Evolutionary conservation across 495 filamentous ascomycete genomes (phyloP), one percentile per base, ranked within the genome.

Genomic region (Daldinia loculata): DNA sequence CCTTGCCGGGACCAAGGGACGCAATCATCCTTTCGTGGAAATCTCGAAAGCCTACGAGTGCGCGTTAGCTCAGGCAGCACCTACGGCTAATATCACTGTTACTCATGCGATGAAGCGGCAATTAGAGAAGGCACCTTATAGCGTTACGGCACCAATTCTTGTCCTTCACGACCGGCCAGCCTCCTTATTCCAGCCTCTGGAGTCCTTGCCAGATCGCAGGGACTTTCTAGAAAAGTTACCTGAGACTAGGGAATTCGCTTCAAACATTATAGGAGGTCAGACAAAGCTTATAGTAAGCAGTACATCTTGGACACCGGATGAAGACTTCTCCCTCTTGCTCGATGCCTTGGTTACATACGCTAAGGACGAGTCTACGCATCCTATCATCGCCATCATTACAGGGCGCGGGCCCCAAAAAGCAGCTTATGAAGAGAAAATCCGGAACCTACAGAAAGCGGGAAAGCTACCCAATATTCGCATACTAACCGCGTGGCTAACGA

Each of bases 231-330:
- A 73, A 7, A 80, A 82, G 2, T 77, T 95, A 8, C 80, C 89
- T 2, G 86, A 88, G 67, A 88, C 91, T 4, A 77, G 75, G 6
- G 79, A 82, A n/a, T 79, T 88, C 39, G 84, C 87, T n/a, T 75
- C 83, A 1, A 74, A 81, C 43, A 81, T 98, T 12, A 59, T 88
- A 22, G 70, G 77, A 8, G 88, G 89, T 1, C 79, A 79, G 4
- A 87, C 84, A 41, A 87, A 81, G 50, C 84, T 98, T 6, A 76
- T 99, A 0, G 91, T 98, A 41, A 97, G 93, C 81, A 92, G 92
- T 38, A 99, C 95, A 0, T 96, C 92, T 26, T 99, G 95, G 95
- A 99, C 96, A 2, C 87, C 93, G 0, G 95, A 99, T 77, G 95
- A 99, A 80, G 95, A 99, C 80, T 98, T 99, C 75, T 89, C 87